Percentiles rank a stretch among this genome's conserved stretches.
phyloP scores from a whole-genome alignment of 1,284 basidiomycete genomes.

The Fomitiporia mediterranea region DNA sequence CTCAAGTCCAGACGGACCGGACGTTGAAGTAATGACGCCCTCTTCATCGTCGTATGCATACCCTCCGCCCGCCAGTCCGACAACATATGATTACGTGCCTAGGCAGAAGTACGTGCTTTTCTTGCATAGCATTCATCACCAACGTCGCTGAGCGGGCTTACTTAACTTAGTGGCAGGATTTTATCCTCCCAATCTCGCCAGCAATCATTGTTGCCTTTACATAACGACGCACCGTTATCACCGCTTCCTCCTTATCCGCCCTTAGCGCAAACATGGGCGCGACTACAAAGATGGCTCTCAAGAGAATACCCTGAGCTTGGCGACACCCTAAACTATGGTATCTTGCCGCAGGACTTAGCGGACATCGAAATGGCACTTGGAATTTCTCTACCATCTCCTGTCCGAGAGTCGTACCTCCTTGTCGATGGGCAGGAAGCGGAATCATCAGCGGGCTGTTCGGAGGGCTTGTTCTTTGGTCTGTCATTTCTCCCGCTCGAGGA shows the following conservation, averaged over 20 bases:
- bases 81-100: conserved; percentile 53
- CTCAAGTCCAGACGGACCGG: conserved; percentile 46
- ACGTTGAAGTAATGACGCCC: conserved; percentile 32
- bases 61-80: conserved; percentile 54
- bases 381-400: conserved; percentile 68
- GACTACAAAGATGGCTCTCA: conserved; percentile 70
- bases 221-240: conserved; percentile 39
- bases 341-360: conserved; percentile 67
- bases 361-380: conserved; percentile 81
- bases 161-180: conserved; percentile 21
- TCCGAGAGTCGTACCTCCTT: conserved; percentile 80
- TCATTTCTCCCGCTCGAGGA: conserved; percentile 83
- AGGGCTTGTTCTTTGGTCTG: conserved; percentile 86
- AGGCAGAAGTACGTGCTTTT: conserved; percentile 45
- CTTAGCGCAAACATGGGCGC: conserved; percentile 72
- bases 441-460: conserved; percentile 76
- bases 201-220: conserved; percentile 61
- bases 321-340: conserved; percentile 87
- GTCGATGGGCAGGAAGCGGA: conserved; percentile 89
- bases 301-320: conserved; percentile 86
- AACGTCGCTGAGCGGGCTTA: conserved; percentile 14
- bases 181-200: conserved; percentile 44
- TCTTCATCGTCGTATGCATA: conserved; percentile 59
- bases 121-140: conserved; percentile 12
- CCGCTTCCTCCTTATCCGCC: conserved; percentile 63